These are phyloP conservation scores for Hirsutella thompsonii DNA, from an alignment of 2,329 filamentous ascomycete species.

Conservation along the genomic window DNA sequence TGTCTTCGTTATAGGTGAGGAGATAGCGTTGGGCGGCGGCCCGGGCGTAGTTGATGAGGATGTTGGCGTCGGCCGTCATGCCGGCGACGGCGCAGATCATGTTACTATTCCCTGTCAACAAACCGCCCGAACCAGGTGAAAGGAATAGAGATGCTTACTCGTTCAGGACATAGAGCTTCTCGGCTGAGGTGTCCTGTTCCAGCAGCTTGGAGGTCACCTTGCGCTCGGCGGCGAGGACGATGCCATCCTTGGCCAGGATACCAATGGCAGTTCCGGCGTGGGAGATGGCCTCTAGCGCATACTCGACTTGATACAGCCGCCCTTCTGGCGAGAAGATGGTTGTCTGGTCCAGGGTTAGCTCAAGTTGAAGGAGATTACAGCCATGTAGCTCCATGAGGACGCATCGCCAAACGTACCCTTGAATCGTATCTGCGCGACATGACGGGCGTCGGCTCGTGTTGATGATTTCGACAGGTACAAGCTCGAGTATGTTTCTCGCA, in stretches of 20 bases:
- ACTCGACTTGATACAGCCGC: conserved; percentile 97
- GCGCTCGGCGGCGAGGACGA: conserved; percentile 92
- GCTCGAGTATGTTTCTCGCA: too few relatives aligned
- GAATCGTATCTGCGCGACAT: conserved; percentile 99
- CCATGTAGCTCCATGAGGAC: neutral
- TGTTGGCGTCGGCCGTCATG: conserved; percentile 99
- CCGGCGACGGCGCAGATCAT: conserved; percentile 99
- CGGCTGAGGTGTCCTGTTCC: conserved; percentile 97
- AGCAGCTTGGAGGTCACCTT: conserved; percentile 99
- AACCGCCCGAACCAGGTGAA: conserved; percentile 2
- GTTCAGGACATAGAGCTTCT: conserved; percentile 99
- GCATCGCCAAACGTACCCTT: conserved; percentile 49
- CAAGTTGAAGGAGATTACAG: neutral
- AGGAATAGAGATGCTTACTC: conserved; percentile 49
- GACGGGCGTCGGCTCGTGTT: conserved; percentile 17
- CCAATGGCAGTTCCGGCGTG: conserved; percentile 95
- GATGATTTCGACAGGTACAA: neutral
- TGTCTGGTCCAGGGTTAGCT: conserved; percentile 44
- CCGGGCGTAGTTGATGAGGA: conserved; percentile 98
- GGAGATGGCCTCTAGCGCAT: conserved; percentile 96
- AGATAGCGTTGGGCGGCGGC: conserved; percentile 96
- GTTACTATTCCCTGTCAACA: conserved; percentile 49
- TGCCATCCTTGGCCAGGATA: conserved; percentile 94
- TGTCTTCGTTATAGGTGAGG: conserved; percentile 98
- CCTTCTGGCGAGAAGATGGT: conserved; percentile 99